Conservation (phyloP, 805 yeast species). For the Spathaspora arborariae region DNA sequence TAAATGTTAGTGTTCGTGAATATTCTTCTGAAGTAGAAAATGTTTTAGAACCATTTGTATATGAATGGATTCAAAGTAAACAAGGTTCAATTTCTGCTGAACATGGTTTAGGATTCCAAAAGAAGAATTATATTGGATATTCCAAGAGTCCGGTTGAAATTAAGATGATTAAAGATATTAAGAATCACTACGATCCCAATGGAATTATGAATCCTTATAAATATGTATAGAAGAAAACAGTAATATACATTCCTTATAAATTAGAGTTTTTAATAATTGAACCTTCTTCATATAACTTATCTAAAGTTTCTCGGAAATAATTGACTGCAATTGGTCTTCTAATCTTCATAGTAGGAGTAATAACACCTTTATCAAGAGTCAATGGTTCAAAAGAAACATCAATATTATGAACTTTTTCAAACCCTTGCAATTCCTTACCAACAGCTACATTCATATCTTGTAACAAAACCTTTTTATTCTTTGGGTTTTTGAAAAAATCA, state of each 20-base stretch:
- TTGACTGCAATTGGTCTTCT: conserved; percentile 36
- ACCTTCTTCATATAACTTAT: conserved; percentile 35
- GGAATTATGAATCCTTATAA: conserved; percentile 93
- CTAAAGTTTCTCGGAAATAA: conserved; percentile 23
- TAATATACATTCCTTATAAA: conserved; percentile 12
- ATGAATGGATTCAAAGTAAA: conserved; percentile 74
- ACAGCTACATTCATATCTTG: conserved; percentile 21
- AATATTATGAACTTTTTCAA: conserved; percentile 38
- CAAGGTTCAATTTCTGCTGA: conserved; percentile 95
- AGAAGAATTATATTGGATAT: conserved; percentile 84
- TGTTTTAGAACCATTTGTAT: conserved; percentile 88
- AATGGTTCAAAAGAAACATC: conserved; percentile 36
- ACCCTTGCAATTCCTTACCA: conserved; percentile 24
- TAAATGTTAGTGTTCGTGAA: conserved; percentile 85
- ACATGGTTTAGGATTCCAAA: conserved; percentile 96
- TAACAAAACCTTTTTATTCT: conserved; percentile 20
- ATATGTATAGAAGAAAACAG: conserved; percentile 47
- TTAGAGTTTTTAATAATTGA: conserved; percentile 21
- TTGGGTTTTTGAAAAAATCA: conserved; percentile 18
- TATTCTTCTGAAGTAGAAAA: conserved; percentile 77
- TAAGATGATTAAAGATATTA: conserved; percentile 70
- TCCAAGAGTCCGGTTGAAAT: conserved; percentile 74
- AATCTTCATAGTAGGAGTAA: conserved; percentile 42
- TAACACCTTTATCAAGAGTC: conserved; percentile 32
- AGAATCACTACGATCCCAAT: conserved; percentile 83